Conservation (phyloP, 2,329 filamentous ascomycete genomes). For the Graphilbum fragrans region DNA sequence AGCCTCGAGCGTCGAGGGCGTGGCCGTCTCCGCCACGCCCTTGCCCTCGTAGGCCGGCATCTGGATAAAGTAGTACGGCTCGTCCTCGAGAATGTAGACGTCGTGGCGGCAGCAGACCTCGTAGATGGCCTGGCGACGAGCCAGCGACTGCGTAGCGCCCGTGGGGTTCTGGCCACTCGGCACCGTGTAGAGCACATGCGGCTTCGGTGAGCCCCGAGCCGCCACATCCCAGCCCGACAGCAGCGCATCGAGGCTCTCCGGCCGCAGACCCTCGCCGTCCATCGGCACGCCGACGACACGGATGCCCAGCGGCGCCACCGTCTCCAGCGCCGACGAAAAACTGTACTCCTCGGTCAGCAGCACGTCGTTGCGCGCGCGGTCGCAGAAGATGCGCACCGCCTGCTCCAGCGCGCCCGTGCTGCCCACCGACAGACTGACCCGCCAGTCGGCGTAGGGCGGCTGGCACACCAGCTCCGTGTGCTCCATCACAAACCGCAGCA, state of each 20-base stretch:
- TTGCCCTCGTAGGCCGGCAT: constrained; percentile 62
- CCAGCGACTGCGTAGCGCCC: constrained; percentile 62
- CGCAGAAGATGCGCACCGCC: constrained; percentile 68
- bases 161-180: constrained; percentile 84
- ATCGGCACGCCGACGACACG: constrained; percentile 36
- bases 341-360: constrained; percentile 85
- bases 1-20: background rate
- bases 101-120: constrained; percentile 72
- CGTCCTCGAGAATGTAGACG: constrained; percentile 78
- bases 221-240: constrained; percentile 36
- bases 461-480: constrained; percentile 85
- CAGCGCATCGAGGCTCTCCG: constrained; percentile 37
- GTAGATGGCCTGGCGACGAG: constrained; percentile 63
- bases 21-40: constrained; percentile 32
- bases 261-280: constrained; percentile 41
- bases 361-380: constrained; percentile 56
- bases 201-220: constrained; percentile 31
- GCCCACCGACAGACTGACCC: constrained; percentile 69
- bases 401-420: constrained; percentile 81
- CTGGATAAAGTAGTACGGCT: constrained; percentile 91
- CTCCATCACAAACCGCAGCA: constrained; percentile 85
- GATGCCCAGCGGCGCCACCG: constrained; percentile 39
- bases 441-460: constrained; percentile 86
- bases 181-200: constrained; percentile 46
- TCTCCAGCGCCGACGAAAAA: constrained; percentile 62